A percentile compares a stretch with the other conserved stretches of the same genome.
phyloP scores from a whole-genome alignment of 441 rosid genomes.

The Isatis lusitanica region DNA sequence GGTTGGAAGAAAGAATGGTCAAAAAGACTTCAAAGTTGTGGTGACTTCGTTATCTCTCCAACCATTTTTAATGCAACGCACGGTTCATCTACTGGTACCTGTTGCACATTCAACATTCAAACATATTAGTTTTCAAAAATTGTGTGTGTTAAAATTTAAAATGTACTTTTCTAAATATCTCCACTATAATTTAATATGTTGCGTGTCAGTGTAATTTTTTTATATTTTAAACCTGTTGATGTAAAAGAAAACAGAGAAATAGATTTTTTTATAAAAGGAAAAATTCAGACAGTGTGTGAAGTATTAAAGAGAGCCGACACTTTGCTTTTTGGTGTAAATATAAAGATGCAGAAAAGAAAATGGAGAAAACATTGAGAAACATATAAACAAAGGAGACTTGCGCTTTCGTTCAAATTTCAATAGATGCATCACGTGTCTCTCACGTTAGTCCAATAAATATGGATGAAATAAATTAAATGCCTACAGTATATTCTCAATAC shows the following conservation, averaged over 20 bases:
- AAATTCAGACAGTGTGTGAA: background rate
- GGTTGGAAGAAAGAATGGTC: slow-evolving; percentile 11
- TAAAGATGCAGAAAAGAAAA: slow-evolving; percentile 1
- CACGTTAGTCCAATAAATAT: slow-evolving; percentile 28
- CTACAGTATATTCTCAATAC: background rate
- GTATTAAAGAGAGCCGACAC: slow-evolving; percentile 10
- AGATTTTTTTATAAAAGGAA: background rate
- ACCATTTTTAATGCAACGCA: slow-evolving; percentile 81
- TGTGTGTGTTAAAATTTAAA: background rate
- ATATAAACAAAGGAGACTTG: slow-evolving; percentile 27
- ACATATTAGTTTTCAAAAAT: background rate
- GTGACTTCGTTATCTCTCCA: slow-evolving; percentile 65
- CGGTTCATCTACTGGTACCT: slow-evolving; percentile 94
- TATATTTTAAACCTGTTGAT: background rate
- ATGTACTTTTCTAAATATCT: background rate
- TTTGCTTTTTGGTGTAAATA: background rate
- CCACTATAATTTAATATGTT: background rate
- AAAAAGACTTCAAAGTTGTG: slow-evolving; percentile 40
- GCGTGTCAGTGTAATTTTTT: slow-evolving; percentile 4
- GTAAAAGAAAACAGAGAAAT: background rate
- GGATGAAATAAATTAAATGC: background rate
- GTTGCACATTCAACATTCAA: slow-evolving; percentile 26
- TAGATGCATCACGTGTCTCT: slow-evolving; percentile 25
- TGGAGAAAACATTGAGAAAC: background rate
- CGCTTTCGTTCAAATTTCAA: slow-evolving; percentile 30